Evolutionary conservation across 2,329 filamentous ascomycete species (phyloP).

Genomic region (Xylariaceae sp.): DNA sequence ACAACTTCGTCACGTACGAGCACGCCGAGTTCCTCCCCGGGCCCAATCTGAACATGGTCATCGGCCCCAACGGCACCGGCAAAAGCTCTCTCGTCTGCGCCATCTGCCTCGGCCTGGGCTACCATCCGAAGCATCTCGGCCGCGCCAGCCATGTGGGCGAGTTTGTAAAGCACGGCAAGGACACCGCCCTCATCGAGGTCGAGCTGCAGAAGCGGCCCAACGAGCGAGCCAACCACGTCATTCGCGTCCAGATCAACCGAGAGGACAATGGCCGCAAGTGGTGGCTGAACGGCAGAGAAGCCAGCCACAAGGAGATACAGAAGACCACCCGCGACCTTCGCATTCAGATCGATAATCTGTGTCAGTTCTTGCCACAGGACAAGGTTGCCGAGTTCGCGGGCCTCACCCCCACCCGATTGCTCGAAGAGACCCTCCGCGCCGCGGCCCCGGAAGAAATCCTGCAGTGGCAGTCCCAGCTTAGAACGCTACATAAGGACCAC

Average conservation of each 20-base stretch:
- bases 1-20: conserved; percentile 93
- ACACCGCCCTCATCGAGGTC: conserved; percentile 80
- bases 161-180: conserved; percentile 87
- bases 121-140: conserved; percentile 76
- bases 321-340: conserved; percentile 67
- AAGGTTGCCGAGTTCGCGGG: conserved; percentile 91
- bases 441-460: conserved; percentile 81
- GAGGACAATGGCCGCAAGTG: conserved; percentile 83
- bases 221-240: conserved; percentile 64
- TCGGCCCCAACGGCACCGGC: conserved; percentile 96
- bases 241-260: conserved; percentile 73
- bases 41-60: conserved; percentile 95
- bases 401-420: conserved; percentile 74
- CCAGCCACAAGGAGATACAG: conserved; percentile 63
- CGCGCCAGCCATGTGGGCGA: conserved; percentile 81
- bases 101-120: conserved; percentile 89
- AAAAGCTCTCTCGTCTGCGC: conserved; percentile 98
- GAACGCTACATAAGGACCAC: conserved; percentile 65
- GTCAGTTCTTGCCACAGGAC: conserved; percentile 95
- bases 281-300: conserved; percentile 67
- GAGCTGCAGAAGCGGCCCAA: conserved; percentile 70
- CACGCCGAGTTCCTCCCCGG: conserved; percentile 88
- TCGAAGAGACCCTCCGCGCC: conserved; percentile 83
- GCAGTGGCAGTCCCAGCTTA: conserved; percentile 72
- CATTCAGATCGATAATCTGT: conserved; percentile 97